Evolutionary conservation across 2,329 filamentous ascomycete genomes (phyloP).

Genomic region (Ophiostoma piceae): DNA sequence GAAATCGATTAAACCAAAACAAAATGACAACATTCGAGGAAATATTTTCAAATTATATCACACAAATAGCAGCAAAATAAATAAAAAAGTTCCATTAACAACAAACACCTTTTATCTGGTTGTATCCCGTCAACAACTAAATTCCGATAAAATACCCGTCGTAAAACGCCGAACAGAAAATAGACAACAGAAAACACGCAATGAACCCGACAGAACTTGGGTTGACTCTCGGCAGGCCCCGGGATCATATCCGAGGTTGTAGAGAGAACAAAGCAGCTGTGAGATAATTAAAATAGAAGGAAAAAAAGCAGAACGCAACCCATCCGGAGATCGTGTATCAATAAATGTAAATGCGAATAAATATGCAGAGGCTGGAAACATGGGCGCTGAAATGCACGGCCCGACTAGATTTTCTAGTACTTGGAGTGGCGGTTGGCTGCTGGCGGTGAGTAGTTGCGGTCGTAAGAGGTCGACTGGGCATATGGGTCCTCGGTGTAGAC

Average conservation of each 20-base stretch:
- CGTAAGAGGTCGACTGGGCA: constrained; percentile 51
- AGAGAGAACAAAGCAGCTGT: neutral
- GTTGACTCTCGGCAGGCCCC: neutral
- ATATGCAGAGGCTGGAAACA: neutral
- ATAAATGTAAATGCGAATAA: neutral
- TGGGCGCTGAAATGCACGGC: neutral
- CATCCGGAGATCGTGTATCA: neutral
- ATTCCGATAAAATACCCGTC: neutral
- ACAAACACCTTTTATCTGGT: constrained; percentile 8
- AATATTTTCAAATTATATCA: neutral
- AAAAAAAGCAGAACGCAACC: neutral
- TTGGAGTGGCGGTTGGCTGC: constrained; percentile 41
- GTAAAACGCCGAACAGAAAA: neutral
- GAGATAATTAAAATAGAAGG: neutral
- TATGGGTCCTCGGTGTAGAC: constrained; percentile 66
- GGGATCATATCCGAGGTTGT: neutral
- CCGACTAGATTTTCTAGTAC: constrained; percentile 35
- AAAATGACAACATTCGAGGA: no score
- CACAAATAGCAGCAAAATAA: neutral
- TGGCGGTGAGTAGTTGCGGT: constrained; percentile 45
- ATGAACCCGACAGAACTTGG: neutral
- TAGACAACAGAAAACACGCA: neutral
- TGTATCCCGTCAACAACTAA: neutral
- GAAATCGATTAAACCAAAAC: no score
- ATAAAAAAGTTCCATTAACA: neutral